Percentiles rank a stretch among this genome's conserved stretches.
Evolutionary conservation across 2,329 filamentous ascomycete species (phyloP).

Genomic region (Aspergillus fumigatus): DNA sequence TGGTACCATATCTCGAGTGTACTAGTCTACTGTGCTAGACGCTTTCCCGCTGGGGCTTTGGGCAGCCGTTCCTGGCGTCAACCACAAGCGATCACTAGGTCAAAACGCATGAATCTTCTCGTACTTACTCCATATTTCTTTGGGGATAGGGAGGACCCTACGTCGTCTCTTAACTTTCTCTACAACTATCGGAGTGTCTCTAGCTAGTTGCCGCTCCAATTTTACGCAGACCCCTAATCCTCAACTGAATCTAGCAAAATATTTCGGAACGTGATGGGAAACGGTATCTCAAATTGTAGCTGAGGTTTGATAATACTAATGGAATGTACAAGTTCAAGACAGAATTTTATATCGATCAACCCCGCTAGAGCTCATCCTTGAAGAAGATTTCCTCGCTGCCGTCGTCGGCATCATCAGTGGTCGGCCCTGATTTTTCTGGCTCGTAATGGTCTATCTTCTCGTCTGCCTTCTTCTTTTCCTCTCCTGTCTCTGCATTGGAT

Average conservation of each 20-base stretch:
- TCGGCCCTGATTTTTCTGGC: neutral
- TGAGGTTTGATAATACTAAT: neutral
- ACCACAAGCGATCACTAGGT: neutral
- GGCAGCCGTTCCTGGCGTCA: neutral
- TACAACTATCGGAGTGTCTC: neutral
- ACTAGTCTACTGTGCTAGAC: neutral
- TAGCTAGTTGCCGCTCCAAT: neutral
- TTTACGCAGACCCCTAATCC: neutral
- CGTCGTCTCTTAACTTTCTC: neutral
- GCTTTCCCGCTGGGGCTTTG: neutral
- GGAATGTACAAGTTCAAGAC: neutral
- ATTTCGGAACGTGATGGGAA: neutral
- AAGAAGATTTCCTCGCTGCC: conserved; percentile 40
- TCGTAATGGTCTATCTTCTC: conserved; percentile 7
- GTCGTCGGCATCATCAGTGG: conserved; percentile 12
- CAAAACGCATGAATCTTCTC: neutral
- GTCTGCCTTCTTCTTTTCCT: conserved; percentile 6
- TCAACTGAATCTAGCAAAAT: neutral
- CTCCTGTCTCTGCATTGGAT: conserved; percentile 6
- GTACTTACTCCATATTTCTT: neutral
- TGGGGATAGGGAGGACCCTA: neutral
- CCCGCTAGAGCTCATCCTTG: conserved; percentile 31
- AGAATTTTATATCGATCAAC: neutral
- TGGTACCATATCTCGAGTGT: neutral
- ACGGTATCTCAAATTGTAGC: neutral